A percentile compares a stretch with the other conserved stretches of the same genome.
phyloP scores from a whole-genome alignment of 441 rosid genomes.

The Erodium moschatum region DNA sequence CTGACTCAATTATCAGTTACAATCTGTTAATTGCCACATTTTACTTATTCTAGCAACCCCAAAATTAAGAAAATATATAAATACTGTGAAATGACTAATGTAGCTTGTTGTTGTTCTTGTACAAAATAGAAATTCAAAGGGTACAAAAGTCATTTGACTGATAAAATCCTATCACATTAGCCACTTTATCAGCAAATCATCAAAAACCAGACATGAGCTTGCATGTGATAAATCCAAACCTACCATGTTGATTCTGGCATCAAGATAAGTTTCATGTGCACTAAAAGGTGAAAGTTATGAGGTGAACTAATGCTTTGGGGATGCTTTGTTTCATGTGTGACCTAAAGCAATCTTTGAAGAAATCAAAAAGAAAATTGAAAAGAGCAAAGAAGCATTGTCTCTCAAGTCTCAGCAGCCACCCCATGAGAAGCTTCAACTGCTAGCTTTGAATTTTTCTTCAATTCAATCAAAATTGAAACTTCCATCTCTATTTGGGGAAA shows the following conservation, averaged over 20 bases:
- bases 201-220: constrained; percentile 1
- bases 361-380: not conserved
- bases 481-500: not conserved
- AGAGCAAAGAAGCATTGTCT: not conserved
- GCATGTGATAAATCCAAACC: not conserved
- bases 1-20: too few species aligned
- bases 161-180: too few species aligned
- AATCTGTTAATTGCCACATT: too few species aligned
- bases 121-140: too few species aligned
- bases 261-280: not conserved
- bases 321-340: not conserved
- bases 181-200: too few species aligned
- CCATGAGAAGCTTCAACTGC: not conserved
- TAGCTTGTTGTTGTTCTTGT: too few species aligned
- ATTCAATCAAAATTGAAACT: too few species aligned
- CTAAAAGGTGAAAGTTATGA: not conserved
- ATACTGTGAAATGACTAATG: not conserved
- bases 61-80: not conserved
- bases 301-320: not conserved
- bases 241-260: not conserved
- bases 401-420: not conserved
- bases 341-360: not conserved
- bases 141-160: too few species aligned
- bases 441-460: not conserved
- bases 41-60: not conserved